Percentiles rank a stretch among this genome's conserved stretches.
Conservation (phyloP, 257 asterid genomes). For the Rehmannia glutinosa region DNA sequence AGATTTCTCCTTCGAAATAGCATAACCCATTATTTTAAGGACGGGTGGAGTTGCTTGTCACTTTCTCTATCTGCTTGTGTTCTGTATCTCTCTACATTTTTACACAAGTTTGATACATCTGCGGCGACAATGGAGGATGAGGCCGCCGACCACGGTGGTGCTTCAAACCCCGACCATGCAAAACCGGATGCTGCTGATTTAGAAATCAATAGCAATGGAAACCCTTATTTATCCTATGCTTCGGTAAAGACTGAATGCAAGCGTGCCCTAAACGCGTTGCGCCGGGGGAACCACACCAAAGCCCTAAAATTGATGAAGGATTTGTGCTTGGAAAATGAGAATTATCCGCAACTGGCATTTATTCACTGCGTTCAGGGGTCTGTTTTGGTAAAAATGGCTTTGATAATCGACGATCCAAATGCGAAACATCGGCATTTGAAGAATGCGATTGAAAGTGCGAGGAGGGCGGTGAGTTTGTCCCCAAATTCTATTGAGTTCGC, state of each 20-base stretch:
- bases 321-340: slow-evolving; percentile 49
- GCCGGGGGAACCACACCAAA: slow-evolving; percentile 67
- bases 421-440: slow-evolving; percentile 58
- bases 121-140: slow-evolving; percentile 10
- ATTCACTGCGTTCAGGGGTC: slow-evolving; percentile 72
- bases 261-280: slow-evolving; percentile 59
- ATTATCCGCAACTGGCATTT: slow-evolving; percentile 49
- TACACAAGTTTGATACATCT: not conserved
- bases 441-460: slow-evolving; percentile 73
- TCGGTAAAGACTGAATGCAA: slow-evolving; percentile 59
- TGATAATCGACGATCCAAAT: slow-evolving; percentile 56
- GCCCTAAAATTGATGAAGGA: slow-evolving; percentile 81
- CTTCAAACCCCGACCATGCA: slow-evolving; percentile 4
- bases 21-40: too few relatives aligned
- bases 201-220: slow-evolving; percentile 6
- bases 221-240: slow-evolving; percentile 26
- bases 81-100: not conserved
- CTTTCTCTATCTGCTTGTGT: not conserved
- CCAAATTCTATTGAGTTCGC: slow-evolving; percentile 76
- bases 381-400: slow-evolving; percentile 57
- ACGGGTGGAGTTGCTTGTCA: too few relatives aligned
- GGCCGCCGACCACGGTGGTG: slow-evolving; percentile 9
- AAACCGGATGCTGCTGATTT: slow-evolving; percentile 19
- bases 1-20: too few relatives aligned
- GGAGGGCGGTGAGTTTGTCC: slow-evolving; percentile 45